These are phyloP conservation scores for Plantago lanceolata DNA, from an alignment of 305 asterid genomes.

Conservation along the genomic window DNA sequence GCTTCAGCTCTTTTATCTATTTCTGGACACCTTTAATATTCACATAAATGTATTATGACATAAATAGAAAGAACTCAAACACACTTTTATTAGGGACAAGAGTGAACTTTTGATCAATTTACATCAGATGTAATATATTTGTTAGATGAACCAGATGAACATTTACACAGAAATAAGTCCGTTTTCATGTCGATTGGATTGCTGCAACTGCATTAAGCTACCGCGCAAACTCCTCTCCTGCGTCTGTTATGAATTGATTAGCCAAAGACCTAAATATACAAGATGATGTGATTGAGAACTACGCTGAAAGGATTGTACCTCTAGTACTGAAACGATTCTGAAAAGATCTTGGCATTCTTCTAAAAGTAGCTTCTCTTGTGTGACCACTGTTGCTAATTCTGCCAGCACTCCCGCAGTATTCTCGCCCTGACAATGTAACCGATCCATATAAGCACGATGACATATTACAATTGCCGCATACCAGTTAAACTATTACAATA, in stretches of 20 bases:
- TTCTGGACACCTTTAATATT: constrained; percentile 1
- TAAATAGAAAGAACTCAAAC: no score
- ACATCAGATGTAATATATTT: no score
- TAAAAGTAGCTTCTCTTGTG: constrained; percentile 62
- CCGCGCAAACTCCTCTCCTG: constrained; percentile 67
- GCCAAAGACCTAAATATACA: neutral
- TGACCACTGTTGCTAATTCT: constrained; percentile 54
- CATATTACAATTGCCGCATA: neutral
- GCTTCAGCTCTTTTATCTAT: constrained; percentile 7
- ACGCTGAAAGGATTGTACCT: constrained; percentile 36
- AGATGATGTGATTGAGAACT: neutral
- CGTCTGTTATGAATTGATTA: constrained; percentile 31
- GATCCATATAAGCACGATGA: neutral
- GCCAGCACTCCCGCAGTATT: constrained; percentile 31
- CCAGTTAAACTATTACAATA: neutral
- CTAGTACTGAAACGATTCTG: constrained; percentile 43
- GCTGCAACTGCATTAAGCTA: constrained; percentile 47
- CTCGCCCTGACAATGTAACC: constrained; percentile 33
- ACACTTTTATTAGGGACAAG: no score
- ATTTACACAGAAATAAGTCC: no score
- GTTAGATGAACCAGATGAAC: no score
- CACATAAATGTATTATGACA: no score
- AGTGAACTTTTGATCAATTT: no score
- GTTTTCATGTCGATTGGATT: constrained; percentile 26
- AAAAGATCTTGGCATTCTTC: constrained; percentile 76